A percentile compares a stretch with the other conserved stretches of the same genome.
phyloP scores from a whole-genome alignment of 768 basidiomycete species.

The Lactarius sanguifluus region DNA sequence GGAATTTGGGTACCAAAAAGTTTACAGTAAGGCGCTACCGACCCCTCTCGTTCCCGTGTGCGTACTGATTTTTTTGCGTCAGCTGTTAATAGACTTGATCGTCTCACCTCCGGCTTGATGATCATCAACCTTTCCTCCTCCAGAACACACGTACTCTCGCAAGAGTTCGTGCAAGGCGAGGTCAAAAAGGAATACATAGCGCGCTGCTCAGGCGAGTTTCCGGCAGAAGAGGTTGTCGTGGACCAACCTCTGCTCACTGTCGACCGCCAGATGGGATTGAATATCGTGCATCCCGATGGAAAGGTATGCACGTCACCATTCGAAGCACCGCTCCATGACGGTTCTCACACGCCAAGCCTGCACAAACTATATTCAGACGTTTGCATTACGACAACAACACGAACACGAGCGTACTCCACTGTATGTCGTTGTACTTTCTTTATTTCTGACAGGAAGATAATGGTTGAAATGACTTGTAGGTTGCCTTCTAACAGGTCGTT shows the following conservation, averaged over 20 bases:
- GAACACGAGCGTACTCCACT: constrained; percentile 84
- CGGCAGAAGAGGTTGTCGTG: constrained; percentile 78
- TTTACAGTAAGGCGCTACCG: constrained; percentile 61
- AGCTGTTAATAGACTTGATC: constrained; percentile 95
- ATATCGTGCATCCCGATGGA: constrained; percentile 93
- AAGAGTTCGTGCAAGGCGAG: constrained; percentile 80
- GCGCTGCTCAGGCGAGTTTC: constrained; percentile 81
- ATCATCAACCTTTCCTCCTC: constrained; percentile 76
- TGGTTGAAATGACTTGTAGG: constrained; percentile 45
- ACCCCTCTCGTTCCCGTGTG: not conserved
- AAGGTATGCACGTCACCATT: constrained; percentile 54
- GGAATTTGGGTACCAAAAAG: constrained; percentile 80
- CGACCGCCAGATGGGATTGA: constrained; percentile 95
- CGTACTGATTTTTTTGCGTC: constrained; percentile 4
- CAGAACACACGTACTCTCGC: constrained; percentile 67
- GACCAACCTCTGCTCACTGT: constrained; percentile 88
- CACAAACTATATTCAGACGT: constrained; percentile 85
- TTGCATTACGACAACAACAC: constrained; percentile 78
- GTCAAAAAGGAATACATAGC: constrained; percentile 94
- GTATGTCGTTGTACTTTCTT: constrained; percentile 45
- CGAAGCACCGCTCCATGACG: not conserved
- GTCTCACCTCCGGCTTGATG: constrained; percentile 94
- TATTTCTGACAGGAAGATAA: not conserved
- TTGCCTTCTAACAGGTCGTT: constrained; percentile 87
- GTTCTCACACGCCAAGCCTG: constrained; percentile 49